Base-by-base conservation (phyloP, 2,329 filamentous ascomycete genomes). In the Botrytis medusae region DNA sequence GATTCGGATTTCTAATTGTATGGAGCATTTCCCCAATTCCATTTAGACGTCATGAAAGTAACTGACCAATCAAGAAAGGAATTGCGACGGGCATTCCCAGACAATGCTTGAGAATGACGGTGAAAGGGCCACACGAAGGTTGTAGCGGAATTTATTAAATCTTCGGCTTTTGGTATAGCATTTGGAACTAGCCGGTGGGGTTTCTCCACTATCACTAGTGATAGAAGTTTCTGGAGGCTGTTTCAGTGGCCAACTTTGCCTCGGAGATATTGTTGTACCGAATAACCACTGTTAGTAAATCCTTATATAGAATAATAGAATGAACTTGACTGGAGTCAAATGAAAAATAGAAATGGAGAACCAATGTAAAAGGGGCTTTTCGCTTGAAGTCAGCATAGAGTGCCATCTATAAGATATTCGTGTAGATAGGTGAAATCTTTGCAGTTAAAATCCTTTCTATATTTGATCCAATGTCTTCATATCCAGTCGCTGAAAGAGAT, bases 181-280 rank as follows among this genome's bases (percentile, higher is more conserved):
- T 34, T 22, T 64, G 44, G n/a, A 29, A 64, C 42, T 46, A 64
- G 62, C 42, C 42, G 32, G 62, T 25, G 62, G 62, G 42, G 14
- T 64, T 65, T 65, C 62, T 65, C 62, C 62, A 65, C 44, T 46
- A 37, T 34, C 29, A 48, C 44, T 34, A 29, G 42, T 34, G 20
- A 48, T 65, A 14, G 34, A 68, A 57, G 25, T 68, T 68, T 68
- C 65, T 68, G 48, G 34, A 42, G 34, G 2, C 10, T 22, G 40
- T 42, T 37, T 42, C 34, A 34, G 34, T 57, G n/a, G 18, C 44
- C 46, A 68, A 25, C 37, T 29, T 29, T 68, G 25, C 34, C 34
- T 68, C 48, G 65, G 64, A 18, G 25, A 14, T n/a, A 42, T 32
- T 18, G 16, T 42, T 57, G 65, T 25, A 42, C 65, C 48, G 34